These are phyloP conservation scores for Houttuynia cordata DNA, from an alignment of 164 flowering plant species.

Conservation along the genomic window DNA sequence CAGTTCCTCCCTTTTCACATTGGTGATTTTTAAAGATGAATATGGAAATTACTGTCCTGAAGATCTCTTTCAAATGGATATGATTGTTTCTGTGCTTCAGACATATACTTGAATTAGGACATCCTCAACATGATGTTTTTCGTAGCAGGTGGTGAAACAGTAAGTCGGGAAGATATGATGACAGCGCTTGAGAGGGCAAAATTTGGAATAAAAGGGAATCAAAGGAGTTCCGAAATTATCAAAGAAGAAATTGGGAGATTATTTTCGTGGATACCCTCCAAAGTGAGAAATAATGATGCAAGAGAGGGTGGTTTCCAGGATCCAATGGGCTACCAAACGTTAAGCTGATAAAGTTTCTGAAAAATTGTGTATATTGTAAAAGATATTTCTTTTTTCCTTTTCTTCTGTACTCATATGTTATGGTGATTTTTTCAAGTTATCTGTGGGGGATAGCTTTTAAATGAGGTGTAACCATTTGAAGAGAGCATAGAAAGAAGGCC, in stretches of 20 bases:
- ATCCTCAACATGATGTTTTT: not conserved
- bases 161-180: slow-evolving; percentile 83
- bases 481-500: too few relatives aligned
- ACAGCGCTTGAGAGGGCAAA: slow-evolving; percentile 91
- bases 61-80: too few relatives aligned
- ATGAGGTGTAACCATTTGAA: too few relatives aligned
- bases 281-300: slow-evolving; percentile 31
- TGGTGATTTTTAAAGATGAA: too few relatives aligned
- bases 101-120: not conserved
- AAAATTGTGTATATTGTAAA: too few relatives aligned
- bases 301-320: slow-evolving; percentile 41
- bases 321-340: slow-evolving; percentile 70
- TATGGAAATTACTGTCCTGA: too few relatives aligned
- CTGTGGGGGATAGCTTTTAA: too few relatives aligned
- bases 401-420: too few relatives aligned
- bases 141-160: slow-evolving; percentile 56
- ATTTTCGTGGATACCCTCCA: slow-evolving; percentile 86
- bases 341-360: slow-evolving; percentile 32
- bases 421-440: too few relatives aligned
- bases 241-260: slow-evolving; percentile 61
- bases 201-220: slow-evolving; percentile 66
- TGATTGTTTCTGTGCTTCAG: too few relatives aligned
- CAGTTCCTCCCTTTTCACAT: too few relatives aligned
- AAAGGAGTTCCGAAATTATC: slow-evolving; percentile 24
- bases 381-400: not conserved